These are phyloP conservation scores for Eucalyptus pauciflora DNA, from an alignment of 345 rosid species.

Conservation along the genomic window DNA sequence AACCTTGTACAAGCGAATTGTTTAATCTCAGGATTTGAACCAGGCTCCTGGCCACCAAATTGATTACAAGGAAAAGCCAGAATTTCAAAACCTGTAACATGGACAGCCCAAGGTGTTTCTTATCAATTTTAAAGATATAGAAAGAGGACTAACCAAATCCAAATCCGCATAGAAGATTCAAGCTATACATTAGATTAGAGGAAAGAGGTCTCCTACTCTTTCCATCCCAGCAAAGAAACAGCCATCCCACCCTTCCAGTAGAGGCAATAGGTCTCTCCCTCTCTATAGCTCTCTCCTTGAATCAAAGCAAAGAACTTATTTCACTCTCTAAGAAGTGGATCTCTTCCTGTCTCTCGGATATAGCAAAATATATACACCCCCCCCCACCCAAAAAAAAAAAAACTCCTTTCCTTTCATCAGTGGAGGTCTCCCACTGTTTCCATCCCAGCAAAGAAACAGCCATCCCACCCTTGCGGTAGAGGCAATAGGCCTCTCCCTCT, in stretches of 20 bases:
- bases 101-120: not conserved
- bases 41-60: constrained; percentile 86
- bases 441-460: too few species aligned
- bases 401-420: too few species aligned
- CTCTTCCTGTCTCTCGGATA: not conserved
- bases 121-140: not conserved
- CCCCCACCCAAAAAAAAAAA: too few species aligned
- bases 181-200: not conserved
- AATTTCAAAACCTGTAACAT: constrained; percentile 62
- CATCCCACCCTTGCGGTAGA: too few species aligned
- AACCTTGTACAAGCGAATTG: constrained; percentile 70
- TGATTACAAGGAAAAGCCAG: constrained; percentile 95
- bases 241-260: not conserved
- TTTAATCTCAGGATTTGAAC: constrained; percentile 68
- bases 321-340: not conserved
- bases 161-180: not conserved
- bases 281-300: not conserved
- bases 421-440: too few species aligned
- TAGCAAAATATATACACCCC: not conserved
- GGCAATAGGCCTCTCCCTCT: not conserved
- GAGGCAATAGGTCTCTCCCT: not conserved
- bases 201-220: not conserved
- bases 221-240: not conserved
- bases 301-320: not conserved
- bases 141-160: not conserved